phyloP scores from a whole-genome alignment of 176 grass and related monocot genomes.

The Urochloa ruziziensis region DNA sequence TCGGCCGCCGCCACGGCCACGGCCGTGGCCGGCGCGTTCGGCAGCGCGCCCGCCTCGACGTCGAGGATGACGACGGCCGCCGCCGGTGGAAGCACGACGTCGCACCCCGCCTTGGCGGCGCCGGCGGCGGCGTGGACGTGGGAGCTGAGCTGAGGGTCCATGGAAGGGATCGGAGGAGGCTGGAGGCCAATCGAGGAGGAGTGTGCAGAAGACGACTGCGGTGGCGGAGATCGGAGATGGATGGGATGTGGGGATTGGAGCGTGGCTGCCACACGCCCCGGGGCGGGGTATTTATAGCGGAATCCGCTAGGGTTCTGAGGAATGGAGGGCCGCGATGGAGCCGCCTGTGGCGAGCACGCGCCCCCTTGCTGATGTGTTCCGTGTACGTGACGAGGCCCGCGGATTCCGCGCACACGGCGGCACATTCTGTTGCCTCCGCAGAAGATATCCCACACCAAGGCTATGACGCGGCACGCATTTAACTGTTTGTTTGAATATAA shows the following conservation, averaged over 20 bases:
- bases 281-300: slow-evolving; percentile 37
- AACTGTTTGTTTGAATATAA: not conserved
- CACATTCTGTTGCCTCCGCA: not conserved
- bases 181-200: not conserved
- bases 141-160: slow-evolving; percentile 48
- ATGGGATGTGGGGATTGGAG: slow-evolving; percentile 17
- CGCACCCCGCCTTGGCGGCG: not conserved
- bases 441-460: too few species aligned
- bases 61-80: not conserved
- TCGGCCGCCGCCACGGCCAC: not conserved
- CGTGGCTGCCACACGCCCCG: slow-evolving; percentile 71
- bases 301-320: slow-evolving; percentile 15
- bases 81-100: not conserved
- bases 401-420: not conserved
- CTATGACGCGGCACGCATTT: not conserved
- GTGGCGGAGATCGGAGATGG: not conserved
- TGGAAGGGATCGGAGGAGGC: slow-evolving; percentile 28
- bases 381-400: not conserved
- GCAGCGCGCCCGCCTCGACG: slow-evolving; percentile 19
- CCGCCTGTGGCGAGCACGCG: slow-evolving; percentile 9
- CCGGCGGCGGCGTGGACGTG: slow-evolving; percentile 34
- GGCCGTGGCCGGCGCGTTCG: not conserved
- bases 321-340: slow-evolving; percentile 21
- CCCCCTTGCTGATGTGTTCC: slow-evolving; percentile 16
- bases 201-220: not conserved